Base-by-base conservation (phyloP, 306 rosid species). In the Quillaja saponaria region DNA sequence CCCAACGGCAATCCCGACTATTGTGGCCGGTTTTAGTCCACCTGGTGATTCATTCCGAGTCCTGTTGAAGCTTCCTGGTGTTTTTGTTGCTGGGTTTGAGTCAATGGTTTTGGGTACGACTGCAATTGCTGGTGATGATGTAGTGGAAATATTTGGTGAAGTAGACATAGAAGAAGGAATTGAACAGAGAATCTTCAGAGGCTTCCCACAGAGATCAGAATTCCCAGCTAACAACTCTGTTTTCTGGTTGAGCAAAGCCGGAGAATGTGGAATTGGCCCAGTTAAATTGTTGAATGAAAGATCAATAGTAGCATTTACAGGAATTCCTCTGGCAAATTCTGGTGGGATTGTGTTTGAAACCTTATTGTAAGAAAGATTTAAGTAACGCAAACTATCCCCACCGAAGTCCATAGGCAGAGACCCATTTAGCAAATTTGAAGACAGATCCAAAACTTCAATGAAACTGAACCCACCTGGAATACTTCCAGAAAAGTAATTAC, bases 41-140 rank as follows among this genome's bases (percentile, higher is more conserved):
- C 59, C 62, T 7, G 69, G 76, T 2, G 82, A 44, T 11, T 60
- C 76, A 44, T 8, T 68, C 55, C 64, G 87, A 20, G 80, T 48
- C 15, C 55, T 69, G 10, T 33, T 56, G 33, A 78, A 5, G 25
- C 67, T 15, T 34, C 66, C 68, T 9, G 80, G 13, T 12, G 82
- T 1, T 74, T 59, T 60, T 35, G 90, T 47, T 31, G 56, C 55
- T 7, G 90, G 82, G 49, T 11, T 51, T 42, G 86, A 38, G 67
- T 69, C 85, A 3, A 82, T 76, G 41, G 83, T 83, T 82, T 64
- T 83, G 34, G 99, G 99, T n/a, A 92, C 86, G 58, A 82, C 96
- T 28, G 96, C 99, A 55, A 92, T 86, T 0, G 96, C 99, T 6
- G 96, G 95, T 50, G 96, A 78, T 55, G 95, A 76, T 5, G 85